phyloP scores from a whole-genome alignment of 2,329 filamentous ascomycete species.

The Chrysosporium keratinophilum region DNA sequence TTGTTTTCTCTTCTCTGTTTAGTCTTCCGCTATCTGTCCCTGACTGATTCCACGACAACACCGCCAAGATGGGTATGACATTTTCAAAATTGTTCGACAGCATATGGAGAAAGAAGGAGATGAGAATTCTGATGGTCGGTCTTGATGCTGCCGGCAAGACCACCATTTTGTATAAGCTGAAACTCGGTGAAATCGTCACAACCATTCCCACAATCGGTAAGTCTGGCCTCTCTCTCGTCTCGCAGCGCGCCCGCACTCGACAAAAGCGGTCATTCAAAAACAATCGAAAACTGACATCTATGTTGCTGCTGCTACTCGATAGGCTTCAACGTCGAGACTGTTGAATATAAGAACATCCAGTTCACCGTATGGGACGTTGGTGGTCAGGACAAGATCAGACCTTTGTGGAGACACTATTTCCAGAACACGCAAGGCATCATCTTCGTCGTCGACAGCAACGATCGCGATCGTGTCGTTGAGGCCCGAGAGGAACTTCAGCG shows the following conservation, averaged over 20 bases:
- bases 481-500: conserved; percentile 91
- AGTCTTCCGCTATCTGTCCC: neutral
- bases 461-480: conserved; percentile 95
- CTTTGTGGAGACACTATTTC: conserved; percentile 99
- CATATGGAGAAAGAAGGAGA: conserved; percentile 99
- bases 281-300: neutral
- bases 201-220: conserved; percentile 97
- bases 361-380: conserved; percentile 99
- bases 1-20: conserved; percentile 10
- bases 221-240: conserved; percentile 23
- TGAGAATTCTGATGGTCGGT: conserved; percentile 99
- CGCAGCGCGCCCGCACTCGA: neutral
- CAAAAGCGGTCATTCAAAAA: neutral
- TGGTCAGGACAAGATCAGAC: conserved; percentile 99
- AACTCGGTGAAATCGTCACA: conserved; percentile 91
- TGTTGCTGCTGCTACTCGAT: conserved; percentile 15
- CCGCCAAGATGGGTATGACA: conserved; percentile 81
- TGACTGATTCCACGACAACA: conserved; percentile 15
- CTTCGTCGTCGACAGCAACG: conserved; percentile 98
- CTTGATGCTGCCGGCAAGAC: conserved; percentile 99
- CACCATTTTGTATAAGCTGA: conserved; percentile 99
- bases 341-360: conserved; percentile 99
- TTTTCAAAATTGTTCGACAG: conserved; percentile 95
- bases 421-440: conserved; percentile 99
- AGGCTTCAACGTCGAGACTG: conserved; percentile 99